phyloP scores from a whole-genome alignment of 2,329 filamentous ascomycete genomes.

The Tolypocladium ophioglossoides region DNA sequence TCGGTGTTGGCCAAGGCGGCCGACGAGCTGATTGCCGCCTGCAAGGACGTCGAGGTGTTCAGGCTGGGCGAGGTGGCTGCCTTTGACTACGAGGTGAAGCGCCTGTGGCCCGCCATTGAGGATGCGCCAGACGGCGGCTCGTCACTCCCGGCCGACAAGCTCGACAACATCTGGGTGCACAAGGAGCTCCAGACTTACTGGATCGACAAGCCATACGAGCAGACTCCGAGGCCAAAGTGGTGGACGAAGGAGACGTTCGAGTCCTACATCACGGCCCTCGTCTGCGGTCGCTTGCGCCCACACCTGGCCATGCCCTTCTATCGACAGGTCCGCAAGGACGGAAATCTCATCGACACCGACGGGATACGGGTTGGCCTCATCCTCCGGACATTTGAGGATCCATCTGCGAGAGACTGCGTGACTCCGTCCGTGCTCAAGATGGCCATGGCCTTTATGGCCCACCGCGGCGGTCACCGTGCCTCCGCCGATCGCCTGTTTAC shows the following conservation, averaged over 20 bases:
- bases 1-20: conserved; percentile 20
- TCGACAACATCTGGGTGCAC: conserved; percentile 23
- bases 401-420: conserved; percentile 19
- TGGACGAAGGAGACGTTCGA: conserved; percentile 34
- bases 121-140: conserved; percentile 13
- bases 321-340: conserved; percentile 13
- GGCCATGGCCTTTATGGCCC: conserved; percentile 31
- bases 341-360: conserved; percentile 23
- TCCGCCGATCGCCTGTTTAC: conserved; percentile 24
- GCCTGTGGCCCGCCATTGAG: conserved; percentile 24
- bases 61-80: conserved; percentile 24
- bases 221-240: conserved; percentile 23
- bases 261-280: conserved; percentile 30
- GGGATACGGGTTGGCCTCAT: conserved; percentile 28
- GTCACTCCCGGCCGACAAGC: conserved; percentile 10
- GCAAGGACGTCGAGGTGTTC: conserved; percentile 21
- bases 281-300: conserved; percentile 23
- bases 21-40: conserved; percentile 20
- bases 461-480: conserved; percentile 22
- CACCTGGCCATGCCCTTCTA: conserved; percentile 25
- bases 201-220: conserved; percentile 23
- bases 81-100: conserved; percentile 22
- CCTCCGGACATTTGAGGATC: conserved; percentile 25
- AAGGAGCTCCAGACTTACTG: conserved; percentile 19
- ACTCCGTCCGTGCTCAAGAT: conserved; percentile 30